Evolutionary conservation across 2,329 filamentous ascomycete species (phyloP), one percentile per base, ranked within the genome.

Genomic region (Tolypocladium album): DNA sequence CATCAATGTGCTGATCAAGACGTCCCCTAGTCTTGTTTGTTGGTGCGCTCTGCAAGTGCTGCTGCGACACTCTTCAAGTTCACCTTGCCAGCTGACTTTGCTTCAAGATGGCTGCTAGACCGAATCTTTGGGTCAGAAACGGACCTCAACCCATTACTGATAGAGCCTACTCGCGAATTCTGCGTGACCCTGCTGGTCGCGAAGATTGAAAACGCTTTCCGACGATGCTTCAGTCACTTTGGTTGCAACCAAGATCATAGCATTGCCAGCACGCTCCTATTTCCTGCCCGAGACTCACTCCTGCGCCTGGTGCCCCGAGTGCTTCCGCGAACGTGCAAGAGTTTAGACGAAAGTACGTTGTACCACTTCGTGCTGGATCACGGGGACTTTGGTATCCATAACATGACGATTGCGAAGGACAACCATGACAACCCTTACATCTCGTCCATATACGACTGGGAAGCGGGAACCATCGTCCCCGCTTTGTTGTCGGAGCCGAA

Each of bases 341-440:
- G 52, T 4, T 20, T 39, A 20, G 50, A 55, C 13, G 52, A 67
- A 4, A 43, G 27, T 12, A 39, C 39, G 4, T 55, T 70, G 9
- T 71, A 72, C 60, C 69, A 66, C 24, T 63, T 70, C n/a, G 71
- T 72, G 57, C 65, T 74, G 27, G 67, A 74, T 4, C 69, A 73
- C 56, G 70, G 69, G 17, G 69, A 72, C 61, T 72, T 69, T 61
- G 70, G 70, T 47, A 68, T 71, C 50, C 68, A 72, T 59, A 72
- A 71, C 55, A 69, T 68, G 65, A 67, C 66, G 1, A 31, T 62
- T 34, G 38, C 43, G 13, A 36, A 20, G 20, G 56, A 52, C 27
- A 27, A 39, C 15, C 57, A 61, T 8, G 61, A 62, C 24, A 52
- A 61, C 45, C 62, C 65, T 15, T 45, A 56, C 8, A 59, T 71